A percentile compares a stretch with the other conserved stretches of the same genome.
These are phyloP conservation scores for Colletotrichum agaves DNA, from an alignment of 2,329 filamentous ascomycete species.

Conservation along the genomic window DNA sequence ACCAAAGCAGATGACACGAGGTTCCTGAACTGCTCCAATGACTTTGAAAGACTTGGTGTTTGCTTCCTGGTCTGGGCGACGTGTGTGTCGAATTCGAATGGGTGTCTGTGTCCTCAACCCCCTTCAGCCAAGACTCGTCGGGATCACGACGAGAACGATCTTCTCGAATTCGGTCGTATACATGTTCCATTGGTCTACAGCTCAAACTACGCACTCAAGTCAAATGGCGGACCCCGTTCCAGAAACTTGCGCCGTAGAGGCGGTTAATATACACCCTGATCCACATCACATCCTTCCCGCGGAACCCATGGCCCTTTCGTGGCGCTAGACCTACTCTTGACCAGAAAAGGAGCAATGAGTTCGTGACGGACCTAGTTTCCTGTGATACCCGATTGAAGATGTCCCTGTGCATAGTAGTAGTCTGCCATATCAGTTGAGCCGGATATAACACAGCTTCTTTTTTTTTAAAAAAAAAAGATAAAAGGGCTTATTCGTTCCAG, in stretches of 20 bases:
- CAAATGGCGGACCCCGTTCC: neutral
- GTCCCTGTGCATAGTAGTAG: too few relatives aligned
- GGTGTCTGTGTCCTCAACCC: too few relatives aligned
- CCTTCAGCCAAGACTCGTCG: too few relatives aligned
- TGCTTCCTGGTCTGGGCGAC: neutral
- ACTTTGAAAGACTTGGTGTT: neutral
- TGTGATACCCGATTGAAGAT: neutral
- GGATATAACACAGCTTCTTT: too few relatives aligned
- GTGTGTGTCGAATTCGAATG: neutral
- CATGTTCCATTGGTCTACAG: too few relatives aligned
- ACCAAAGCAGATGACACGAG: neutral
- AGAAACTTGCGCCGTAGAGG: neutral
- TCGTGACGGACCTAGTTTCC: neutral
- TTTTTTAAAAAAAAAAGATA: too few relatives aligned
- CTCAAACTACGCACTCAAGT: neutral
- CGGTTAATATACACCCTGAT: neutral
- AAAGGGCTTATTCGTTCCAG: too few relatives aligned
- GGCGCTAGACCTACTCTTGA: neutral
- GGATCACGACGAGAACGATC: too few relatives aligned
- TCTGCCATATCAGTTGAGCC: too few relatives aligned
- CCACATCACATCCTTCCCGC: neutral
- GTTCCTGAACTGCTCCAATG: conserved; percentile 4
- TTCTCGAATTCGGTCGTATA: too few relatives aligned
- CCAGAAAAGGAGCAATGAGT: neutral
- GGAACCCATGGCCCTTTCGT: neutral